Base-by-base conservation (phyloP, 106 monocot species). In the Dendrobium chrysotoxum region DNA sequence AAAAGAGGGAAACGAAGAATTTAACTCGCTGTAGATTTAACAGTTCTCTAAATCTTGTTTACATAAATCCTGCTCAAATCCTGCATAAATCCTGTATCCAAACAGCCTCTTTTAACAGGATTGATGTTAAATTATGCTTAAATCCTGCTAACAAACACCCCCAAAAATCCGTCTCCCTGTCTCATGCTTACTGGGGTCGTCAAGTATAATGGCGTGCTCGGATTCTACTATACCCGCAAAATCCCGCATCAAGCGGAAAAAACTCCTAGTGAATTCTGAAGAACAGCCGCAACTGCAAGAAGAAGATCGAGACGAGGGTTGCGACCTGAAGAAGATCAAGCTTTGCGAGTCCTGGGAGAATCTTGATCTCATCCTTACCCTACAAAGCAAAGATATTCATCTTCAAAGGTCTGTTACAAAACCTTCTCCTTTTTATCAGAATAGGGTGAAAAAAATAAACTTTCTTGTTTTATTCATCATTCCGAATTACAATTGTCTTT, bases 301-400 rank as follows among this genome's bases (percentile, higher is more conserved):
- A 58, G 55, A 82, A 13, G 81, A 79, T 7, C 11, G 17, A 72
- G 80, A 79, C 13, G 67, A 58, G 55, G 17, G 28, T 42, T 4
- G 30, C 21, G 15, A 11, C 20, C 76, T 8, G 40, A 89, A 89
- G 80, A 89, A 85, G 45, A 30, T 53, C 65, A 82, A 68, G 54
- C 53, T 12, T 30, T 13, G 77, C 42, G 77, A 83, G 11, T 30
- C 66, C 15, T 96, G 93, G 96, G 81, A 75, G 28, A 86, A 89
- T 31, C 88, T 96, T 78, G 91, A 93, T 72, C 83, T 96, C 66
- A 86, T 93, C 58, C 89, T 92, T 10, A 87, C 93, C 38, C 81
- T 96, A 40, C 89, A 91, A 53, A 50, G 72, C 82, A 96, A 87
- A 77, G 86, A 88, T n/a, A 55, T 84, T 25, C 55, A 80, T 23